phyloP scores from a whole-genome alignment of 1,284 basidiomycete genomes.

The Cryptococcus hybrid region DNA sequence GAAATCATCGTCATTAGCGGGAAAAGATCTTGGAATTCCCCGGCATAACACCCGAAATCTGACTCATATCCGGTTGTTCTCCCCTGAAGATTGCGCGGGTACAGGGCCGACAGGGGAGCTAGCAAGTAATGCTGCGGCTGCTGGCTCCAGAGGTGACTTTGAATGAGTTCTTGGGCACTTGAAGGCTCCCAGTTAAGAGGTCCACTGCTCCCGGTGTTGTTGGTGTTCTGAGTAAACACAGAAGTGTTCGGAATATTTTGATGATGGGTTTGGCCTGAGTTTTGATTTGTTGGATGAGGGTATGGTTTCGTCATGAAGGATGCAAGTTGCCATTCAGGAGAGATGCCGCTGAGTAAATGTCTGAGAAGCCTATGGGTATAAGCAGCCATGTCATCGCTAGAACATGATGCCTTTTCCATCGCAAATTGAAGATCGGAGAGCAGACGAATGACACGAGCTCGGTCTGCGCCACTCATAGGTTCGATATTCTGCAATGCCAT shows the following conservation, averaged over 20 bases:
- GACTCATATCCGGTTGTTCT: neutral
- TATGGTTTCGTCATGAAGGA: slow-evolving; percentile 1
- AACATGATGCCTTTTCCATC: slow-evolving; percentile 16
- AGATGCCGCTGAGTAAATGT: slow-evolving; percentile 20
- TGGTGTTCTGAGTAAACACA: neutral
- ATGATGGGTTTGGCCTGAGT: neutral
- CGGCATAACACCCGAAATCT: neutral
- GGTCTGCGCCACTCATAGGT: slow-evolving; percentile 22
- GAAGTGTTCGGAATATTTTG: neutral
- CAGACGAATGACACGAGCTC: slow-evolving; percentile 14
- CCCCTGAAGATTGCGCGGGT: no score
- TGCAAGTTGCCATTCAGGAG: slow-evolving; percentile 8
- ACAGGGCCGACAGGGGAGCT: no score
- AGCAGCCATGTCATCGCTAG: slow-evolving; percentile 28
- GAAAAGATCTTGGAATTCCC: slow-evolving; percentile 19
- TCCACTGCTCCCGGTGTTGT: neutral
- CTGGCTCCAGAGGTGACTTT: slow-evolving; percentile 23
- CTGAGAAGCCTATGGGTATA: slow-evolving; percentile 29
- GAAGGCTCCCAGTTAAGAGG: slow-evolving; percentile 14
- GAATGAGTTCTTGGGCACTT: slow-evolving; percentile 25
- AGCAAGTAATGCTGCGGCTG: neutral
- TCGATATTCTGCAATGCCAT: slow-evolving; percentile 20
- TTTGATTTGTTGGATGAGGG: neutral
- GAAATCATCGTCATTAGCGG: slow-evolving; percentile 28
- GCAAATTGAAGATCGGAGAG: slow-evolving; percentile 17